Conservation (phyloP, 2,329 filamentous ascomycete species). For the Aspergillus latus region DNA sequence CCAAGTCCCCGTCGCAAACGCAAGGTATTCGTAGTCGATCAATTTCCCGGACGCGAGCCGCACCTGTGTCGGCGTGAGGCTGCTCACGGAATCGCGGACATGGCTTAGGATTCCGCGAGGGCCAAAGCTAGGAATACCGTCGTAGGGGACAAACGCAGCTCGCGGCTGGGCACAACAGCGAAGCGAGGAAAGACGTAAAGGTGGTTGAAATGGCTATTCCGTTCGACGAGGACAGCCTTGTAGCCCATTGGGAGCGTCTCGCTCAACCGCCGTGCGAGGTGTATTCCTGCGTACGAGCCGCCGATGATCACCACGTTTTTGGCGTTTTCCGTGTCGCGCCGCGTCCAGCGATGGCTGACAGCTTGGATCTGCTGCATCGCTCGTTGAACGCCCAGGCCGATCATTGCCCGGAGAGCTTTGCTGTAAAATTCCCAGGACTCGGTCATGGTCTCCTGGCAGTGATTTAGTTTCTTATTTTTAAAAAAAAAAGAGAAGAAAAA, state of each 20-base stretch:
- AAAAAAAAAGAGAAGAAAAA: neutral
- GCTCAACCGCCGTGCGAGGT: conserved; percentile 51
- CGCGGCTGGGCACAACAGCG: neutral
- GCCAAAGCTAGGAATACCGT: neutral
- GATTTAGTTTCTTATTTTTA: neutral
- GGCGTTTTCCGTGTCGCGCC: conserved; percentile 9
- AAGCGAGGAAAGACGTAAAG: conserved; percentile 6
- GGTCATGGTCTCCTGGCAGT: neutral
- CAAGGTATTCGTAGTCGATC: conserved; percentile 8
- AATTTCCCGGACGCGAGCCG: neutral
- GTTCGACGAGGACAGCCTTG: conserved; percentile 10
- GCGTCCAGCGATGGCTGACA: neutral
- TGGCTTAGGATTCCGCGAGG: neutral
- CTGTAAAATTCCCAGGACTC: neutral
- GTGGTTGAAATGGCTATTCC: conserved; percentile 12
- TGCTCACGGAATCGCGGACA: neutral
- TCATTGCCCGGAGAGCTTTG: neutral
- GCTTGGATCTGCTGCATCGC: neutral
- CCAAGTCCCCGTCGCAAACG: conserved; percentile 2
- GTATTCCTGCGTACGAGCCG: conserved; percentile 59
- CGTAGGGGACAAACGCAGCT: conserved; percentile 16
- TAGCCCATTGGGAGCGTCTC: conserved; percentile 48
- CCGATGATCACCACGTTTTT: conserved; percentile 58
- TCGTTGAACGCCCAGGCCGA: neutral
- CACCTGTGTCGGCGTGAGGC: neutral